Conservation (phyloP, 441 rosid species). For the Populus hybrid region DNA sequence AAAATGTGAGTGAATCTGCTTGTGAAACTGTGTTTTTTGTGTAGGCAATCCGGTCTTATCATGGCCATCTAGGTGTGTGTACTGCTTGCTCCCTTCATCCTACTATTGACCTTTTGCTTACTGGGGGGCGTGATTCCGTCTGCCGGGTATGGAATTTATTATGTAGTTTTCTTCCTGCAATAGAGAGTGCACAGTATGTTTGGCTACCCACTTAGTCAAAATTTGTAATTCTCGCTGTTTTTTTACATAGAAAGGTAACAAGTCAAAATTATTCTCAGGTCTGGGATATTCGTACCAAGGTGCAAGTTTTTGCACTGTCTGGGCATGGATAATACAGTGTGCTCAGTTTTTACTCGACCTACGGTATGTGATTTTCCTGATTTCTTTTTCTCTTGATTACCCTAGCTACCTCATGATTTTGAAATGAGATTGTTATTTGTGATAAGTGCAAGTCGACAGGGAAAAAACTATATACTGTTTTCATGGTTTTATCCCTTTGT, state of each 20-base stretch:
- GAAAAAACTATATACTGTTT: not conserved
- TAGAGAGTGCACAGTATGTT: not conserved
- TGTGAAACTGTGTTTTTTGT: slow-evolving; percentile 18
- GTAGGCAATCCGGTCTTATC: slow-evolving; percentile 94
- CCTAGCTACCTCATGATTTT: not conserved
- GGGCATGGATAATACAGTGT: slow-evolving; percentile 97
- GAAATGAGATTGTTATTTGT: not conserved
- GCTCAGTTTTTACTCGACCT: slow-evolving; percentile 95
- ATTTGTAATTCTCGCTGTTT: not conserved
- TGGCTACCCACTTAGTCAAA: not conserved
- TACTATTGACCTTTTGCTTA: slow-evolving; percentile 78
- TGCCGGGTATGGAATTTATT: slow-evolving; percentile 64
- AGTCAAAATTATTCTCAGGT: slow-evolving; percentile 47
- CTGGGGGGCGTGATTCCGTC: slow-evolving; percentile 98
- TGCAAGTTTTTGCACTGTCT: slow-evolving; percentile 90
- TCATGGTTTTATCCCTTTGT: not conserved
- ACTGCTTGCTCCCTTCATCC: slow-evolving; percentile 99
- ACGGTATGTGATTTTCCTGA: slow-evolving; percentile 44
- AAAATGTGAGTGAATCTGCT: not conserved
- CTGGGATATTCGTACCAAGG: slow-evolving; percentile 96
- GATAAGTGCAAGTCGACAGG: not conserved
- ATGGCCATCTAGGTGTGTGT: slow-evolving; percentile 98
- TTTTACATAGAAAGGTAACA: slow-evolving; percentile 2
- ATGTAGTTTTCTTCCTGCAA: not conserved
- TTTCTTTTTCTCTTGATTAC: not conserved